Percentiles rank a stretch among this genome's conserved stretches.
Conservation (phyloP, 106 monocot genomes). For the Iris macrosiphon region DNA sequence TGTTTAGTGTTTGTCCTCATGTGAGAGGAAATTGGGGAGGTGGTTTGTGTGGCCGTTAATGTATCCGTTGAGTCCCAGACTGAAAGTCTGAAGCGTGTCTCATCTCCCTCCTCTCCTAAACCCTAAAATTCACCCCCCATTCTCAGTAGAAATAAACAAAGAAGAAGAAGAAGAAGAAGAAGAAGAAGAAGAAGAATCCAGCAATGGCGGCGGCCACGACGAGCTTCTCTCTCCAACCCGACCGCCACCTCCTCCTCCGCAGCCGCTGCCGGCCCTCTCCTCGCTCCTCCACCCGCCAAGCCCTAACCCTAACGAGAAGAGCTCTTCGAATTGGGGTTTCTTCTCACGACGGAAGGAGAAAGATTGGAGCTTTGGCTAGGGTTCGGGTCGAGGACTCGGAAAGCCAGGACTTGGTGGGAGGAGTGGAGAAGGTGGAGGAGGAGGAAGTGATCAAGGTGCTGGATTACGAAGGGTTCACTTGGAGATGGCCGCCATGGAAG, state of each 20-base stretch:
- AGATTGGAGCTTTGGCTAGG: slow-evolving; percentile 11
- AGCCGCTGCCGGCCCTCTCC: not conserved
- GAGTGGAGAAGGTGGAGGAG: not conserved
- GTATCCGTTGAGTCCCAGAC: not conserved
- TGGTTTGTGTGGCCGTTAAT: not conserved
- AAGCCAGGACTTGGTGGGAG: slow-evolving; percentile 2
- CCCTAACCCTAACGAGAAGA: not conserved
- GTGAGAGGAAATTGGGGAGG: too few relatives aligned
- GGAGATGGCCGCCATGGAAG: slow-evolving; percentile 25
- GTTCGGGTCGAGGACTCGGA: slow-evolving; percentile 5
- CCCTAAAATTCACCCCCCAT: not conserved
- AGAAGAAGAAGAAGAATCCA: not conserved
- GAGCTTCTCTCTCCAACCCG: not conserved
- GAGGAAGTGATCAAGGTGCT: not conserved
- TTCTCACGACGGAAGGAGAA: not conserved
- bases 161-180: not conserved
- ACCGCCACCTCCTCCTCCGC: not conserved
- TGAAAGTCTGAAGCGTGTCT: too few relatives aligned
- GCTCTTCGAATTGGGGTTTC: slow-evolving; percentile 5
- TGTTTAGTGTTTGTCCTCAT: too few relatives aligned
- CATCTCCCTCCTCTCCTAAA: too few relatives aligned
- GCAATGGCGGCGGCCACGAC: not conserved
- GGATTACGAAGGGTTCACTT: slow-evolving; percentile 13
- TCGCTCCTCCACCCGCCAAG: not conserved
- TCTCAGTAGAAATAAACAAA: not conserved